Evolutionary conservation across 768 basidiomycete genomes (phyloP).

Genomic region (Leccinellum rugosiceps): DNA sequence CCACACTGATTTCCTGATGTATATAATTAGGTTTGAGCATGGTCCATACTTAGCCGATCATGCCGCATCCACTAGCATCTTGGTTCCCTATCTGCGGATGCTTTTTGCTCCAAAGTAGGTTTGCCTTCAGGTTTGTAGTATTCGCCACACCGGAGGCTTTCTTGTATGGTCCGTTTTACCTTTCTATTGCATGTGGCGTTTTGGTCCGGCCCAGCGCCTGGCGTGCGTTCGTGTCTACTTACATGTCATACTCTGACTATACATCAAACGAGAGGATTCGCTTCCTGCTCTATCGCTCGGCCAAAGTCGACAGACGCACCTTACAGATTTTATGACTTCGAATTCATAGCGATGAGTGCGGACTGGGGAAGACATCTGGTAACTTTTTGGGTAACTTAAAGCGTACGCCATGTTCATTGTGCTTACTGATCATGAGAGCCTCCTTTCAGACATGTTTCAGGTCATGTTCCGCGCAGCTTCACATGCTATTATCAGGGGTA

Average conservation of each 20-base stretch:
- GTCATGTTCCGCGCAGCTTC: neutral
- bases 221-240: neutral
- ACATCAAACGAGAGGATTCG: slow-evolving; percentile 9
- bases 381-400: neutral
- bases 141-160: slow-evolving; percentile 16
- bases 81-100: slow-evolving; percentile 39
- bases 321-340: slow-evolving; percentile 19
- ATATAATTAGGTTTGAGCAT: no score
- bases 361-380: neutral
- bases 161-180: slow-evolving; percentile 27
- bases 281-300: slow-evolving; percentile 17
- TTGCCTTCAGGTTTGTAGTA: slow-evolving; percentile 25
- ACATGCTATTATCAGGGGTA: neutral
- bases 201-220: slow-evolving; percentile 9
- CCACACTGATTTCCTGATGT: no score
- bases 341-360: slow-evolving; percentile 9
- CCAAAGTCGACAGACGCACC: slow-evolving; percentile 18
- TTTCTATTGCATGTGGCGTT: slow-evolving; percentile 13
- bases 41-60: no score
- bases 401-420: neutral
- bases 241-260: slow-evolving; percentile 16
- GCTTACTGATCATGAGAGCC: neutral
- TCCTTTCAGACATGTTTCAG: neutral
- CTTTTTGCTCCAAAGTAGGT: slow-evolving; percentile 39
- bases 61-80: no score